Base-by-base conservation (phyloP, 768 basidiomycete species). In the button mushroom (Agaricus bisporus) region DNA sequence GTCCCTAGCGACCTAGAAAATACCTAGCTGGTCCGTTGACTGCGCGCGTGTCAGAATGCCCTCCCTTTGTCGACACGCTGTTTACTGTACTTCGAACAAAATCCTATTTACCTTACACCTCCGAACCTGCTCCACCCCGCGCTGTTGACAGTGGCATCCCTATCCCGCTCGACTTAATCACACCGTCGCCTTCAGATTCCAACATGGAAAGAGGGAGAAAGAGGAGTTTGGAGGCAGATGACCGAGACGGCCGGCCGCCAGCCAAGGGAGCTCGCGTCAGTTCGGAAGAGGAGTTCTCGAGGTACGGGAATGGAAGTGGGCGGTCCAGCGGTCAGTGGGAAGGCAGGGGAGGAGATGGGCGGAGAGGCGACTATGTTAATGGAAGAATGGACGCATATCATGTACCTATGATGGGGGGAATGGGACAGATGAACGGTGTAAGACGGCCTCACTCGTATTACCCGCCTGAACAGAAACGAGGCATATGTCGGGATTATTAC, bases 401-500 rank as follows among this genome's bases (percentile, higher is more conserved):
- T 39, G 66, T 66, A 64, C 61, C 55, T 29, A 58, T 62, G 18
- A 67, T 66, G 60, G 68, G 66, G 43, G 69, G 59, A 41, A 68
- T 70, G 69, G 65, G 59, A 48, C 62, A 56, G 41, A 68, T 71
- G 68, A 73, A 72, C 57, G 69, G 53, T 11, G 47, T 70, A 18
- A 66, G 83, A 57, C 77, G 74, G 26, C 73, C 76, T 32, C 81
- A 79, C 59, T 73, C 74, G 5, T 89, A 90, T 62, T 80, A 79
- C 50, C 85, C 85, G 28, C 85, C 82, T 61, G 87, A 86, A 58
- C 84, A 83, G 64, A 81, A 80, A 57, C 78, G 83, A 59, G 88
- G 88, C 11, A 80, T 87, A 57, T 98, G 94, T 72, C 80, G 88
- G 56, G 93, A 98, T 68, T 98, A 95, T 66, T 84, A 95, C 68